These are phyloP conservation scores for Encephalitozoon intestinalis DNA, from an alignment of 371 early-diverging fungal genomes.

Conservation along the genomic window DNA sequence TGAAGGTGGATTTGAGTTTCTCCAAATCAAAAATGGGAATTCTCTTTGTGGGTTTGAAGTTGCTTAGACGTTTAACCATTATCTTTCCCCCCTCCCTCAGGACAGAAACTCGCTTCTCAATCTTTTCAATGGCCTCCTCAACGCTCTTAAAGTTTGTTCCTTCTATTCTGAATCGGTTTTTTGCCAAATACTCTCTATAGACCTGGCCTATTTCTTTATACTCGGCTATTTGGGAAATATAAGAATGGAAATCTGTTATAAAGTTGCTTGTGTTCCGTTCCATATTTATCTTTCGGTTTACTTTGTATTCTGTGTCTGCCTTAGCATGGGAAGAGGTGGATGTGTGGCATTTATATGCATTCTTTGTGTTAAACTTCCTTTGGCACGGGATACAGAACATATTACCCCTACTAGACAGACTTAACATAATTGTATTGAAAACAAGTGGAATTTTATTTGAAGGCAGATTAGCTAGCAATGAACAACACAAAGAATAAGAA, in stretches of 20 bases:
- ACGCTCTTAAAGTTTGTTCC: constrained; percentile 5
- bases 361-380: constrained; percentile 23
- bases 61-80: neutral
- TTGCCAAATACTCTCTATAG: constrained; percentile 16
- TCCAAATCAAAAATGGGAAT: neutral
- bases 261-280: constrained; percentile 7
- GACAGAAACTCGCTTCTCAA: neutral
- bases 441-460: neutral
- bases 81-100: neutral
- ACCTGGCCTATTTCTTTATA: constrained; percentile 12
- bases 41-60: neutral
- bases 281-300: neutral
- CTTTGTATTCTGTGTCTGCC: neutral
- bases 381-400: constrained; percentile 24
- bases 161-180: constrained; percentile 12
- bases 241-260: constrained; percentile 6
- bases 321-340: neutral
- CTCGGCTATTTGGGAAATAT: constrained; percentile 7
- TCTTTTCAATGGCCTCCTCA: constrained; percentile 3
- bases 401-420: neutral
- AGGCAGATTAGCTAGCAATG: neutral
- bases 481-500: constrained; percentile 29
- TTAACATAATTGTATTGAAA: neutral
- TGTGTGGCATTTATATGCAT: constrained; percentile 20
- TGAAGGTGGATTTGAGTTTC: neutral